Percentiles rank a stretch among this genome's conserved stretches.
Conservation (phyloP, 352 stramenopile genomes). For the Pythium dissimile region DNA sequence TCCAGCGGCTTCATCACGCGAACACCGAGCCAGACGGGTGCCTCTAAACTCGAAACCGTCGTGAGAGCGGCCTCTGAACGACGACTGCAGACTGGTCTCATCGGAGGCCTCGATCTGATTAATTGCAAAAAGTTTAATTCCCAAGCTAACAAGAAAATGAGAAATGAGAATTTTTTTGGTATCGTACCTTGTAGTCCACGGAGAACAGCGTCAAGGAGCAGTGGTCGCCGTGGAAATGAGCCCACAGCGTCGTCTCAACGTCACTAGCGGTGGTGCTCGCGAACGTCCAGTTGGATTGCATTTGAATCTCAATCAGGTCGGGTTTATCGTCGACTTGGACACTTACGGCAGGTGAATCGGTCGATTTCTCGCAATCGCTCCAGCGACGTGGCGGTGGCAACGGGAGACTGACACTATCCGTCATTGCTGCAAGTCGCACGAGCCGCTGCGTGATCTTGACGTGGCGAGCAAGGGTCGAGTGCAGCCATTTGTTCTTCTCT, state of each 20-base stretch:
- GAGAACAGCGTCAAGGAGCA: background rate
- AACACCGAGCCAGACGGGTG: background rate
- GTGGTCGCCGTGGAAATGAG: background rate
- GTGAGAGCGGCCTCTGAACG: background rate
- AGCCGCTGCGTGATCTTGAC: background rate
- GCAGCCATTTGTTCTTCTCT: constrained; percentile 1
- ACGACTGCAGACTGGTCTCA: background rate
- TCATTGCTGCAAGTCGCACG: background rate
- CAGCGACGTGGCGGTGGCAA: background rate
- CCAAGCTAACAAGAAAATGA: too few relatives aligned
- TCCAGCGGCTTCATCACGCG: background rate
- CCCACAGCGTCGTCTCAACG: background rate
- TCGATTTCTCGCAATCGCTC: too few relatives aligned
- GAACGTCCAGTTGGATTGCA: background rate
- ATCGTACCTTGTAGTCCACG: background rate
- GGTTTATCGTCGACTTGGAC: background rate
- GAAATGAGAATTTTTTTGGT: background rate
- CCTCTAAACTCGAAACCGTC: background rate
- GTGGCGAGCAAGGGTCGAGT: background rate
- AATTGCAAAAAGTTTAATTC: too few relatives aligned
- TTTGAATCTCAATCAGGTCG: background rate
- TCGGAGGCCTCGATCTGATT: background rate
- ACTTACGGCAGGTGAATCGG: background rate
- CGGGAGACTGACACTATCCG: background rate
- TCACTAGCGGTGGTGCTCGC: too few relatives aligned